Percentiles rank a stretch among this genome's conserved stretches.
These are phyloP conservation scores for Russula sp. DNA, from an alignment of 768 basidiomycete species.

Conservation along the genomic window DNA sequence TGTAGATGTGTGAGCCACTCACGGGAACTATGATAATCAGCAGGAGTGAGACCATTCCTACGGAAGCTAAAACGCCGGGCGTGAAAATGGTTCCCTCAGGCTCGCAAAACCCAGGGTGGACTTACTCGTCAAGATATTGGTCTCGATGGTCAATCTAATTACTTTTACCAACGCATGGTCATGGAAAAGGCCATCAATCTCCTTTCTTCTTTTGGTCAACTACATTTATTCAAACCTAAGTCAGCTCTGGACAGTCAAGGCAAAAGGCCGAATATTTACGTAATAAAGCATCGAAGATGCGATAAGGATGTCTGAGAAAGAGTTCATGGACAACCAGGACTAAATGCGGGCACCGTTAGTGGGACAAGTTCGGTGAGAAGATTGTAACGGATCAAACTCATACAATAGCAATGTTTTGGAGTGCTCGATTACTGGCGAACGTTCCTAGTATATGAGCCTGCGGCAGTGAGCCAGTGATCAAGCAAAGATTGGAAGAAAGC, in stretches of 20 bases:
- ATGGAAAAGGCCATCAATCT: not conserved
- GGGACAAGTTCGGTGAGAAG: not conserved
- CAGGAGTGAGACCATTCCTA: not conserved
- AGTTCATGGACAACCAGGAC: constrained; percentile 17
- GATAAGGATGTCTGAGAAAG: constrained; percentile 11
- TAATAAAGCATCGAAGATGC: constrained; percentile 15
- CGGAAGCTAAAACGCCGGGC: not conserved
- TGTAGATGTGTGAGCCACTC: not conserved
- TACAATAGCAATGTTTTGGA: constrained; percentile 4
- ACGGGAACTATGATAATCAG: constrained; percentile 11
- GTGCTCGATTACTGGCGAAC: not conserved
- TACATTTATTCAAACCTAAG: not conserved
- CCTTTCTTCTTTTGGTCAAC: not conserved
- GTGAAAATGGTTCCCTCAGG: not conserved
- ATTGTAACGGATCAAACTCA: not conserved
- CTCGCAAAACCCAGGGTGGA: not conserved
- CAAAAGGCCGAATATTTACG: not conserved
- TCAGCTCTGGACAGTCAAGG: not conserved
- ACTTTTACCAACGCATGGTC: constrained; percentile 25
- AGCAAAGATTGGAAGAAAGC: too few species aligned
- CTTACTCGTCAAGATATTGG: constrained; percentile 30
- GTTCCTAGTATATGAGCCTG: not conserved
- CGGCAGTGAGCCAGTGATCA: not conserved
- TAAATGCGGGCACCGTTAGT: not conserved
- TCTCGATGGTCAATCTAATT: constrained; percentile 34